A percentile compares a stretch with the other conserved stretches of the same genome.
These are phyloP conservation scores for Angophora floribunda DNA, from an alignment of 345 rosid genomes.

Conservation along the genomic window DNA sequence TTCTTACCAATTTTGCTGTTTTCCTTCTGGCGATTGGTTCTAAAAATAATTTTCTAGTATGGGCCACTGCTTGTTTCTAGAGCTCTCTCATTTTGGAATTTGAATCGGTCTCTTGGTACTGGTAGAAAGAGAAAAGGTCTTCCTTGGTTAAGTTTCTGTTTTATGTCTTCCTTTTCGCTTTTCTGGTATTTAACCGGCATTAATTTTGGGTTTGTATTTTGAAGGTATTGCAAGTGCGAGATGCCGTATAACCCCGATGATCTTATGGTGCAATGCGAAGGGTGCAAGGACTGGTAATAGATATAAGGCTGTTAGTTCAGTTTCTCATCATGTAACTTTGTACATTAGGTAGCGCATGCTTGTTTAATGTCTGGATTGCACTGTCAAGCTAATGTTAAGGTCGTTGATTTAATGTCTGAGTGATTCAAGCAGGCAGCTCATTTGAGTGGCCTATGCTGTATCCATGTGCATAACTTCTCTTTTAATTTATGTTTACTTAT, in stretches of 20 bases:
- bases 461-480: background rate
- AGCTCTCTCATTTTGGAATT: background rate
- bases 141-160: background rate
- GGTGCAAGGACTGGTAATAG: constrained; percentile 83
- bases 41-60: background rate
- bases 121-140: background rate
- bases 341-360: background rate
- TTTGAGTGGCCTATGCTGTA: background rate
- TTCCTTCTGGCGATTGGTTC: background rate
- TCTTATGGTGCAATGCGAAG: constrained; percentile 89
- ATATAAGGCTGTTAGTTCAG: background rate
- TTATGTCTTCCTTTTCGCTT: background rate
- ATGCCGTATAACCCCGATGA: constrained; percentile 95
- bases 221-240: constrained; percentile 88
- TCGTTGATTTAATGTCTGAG: background rate
- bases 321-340: background rate
- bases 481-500: background rate
- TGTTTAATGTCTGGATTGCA: background rate
- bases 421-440: background rate
- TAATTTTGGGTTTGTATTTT: background rate
- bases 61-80: background rate
- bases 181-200: background rate
- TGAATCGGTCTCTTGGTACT: background rate
- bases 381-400: background rate
- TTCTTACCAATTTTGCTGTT: background rate